phyloP scores from a whole-genome alignment of 495 filamentous ascomycete genomes.

The Elasticomyces elasticus region DNA sequence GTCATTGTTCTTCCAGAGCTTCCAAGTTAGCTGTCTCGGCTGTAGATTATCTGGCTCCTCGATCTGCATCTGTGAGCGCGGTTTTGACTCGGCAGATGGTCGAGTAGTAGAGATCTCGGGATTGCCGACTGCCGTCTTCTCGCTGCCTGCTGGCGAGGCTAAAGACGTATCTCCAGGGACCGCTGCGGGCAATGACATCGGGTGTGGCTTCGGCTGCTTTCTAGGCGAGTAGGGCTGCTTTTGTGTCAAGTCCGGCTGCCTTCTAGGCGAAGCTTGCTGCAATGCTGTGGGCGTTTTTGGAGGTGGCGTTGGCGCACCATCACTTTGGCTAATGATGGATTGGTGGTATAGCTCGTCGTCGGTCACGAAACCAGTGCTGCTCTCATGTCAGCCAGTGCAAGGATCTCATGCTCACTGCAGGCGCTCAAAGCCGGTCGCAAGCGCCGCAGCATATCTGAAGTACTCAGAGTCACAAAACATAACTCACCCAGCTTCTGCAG shows the following conservation, averaged over 20 bases:
- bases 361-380: slow-evolving; percentile 13
- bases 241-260: too few relatives aligned
- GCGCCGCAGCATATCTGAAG: too few relatives aligned
- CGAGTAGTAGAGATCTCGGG: slow-evolving; percentile 2
- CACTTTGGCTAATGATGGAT: slow-evolving; percentile 1
- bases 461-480: too few relatives aligned
- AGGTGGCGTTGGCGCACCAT: slow-evolving; percentile 6
- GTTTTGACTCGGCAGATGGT: slow-evolving; percentile 15
- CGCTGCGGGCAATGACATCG: slow-evolving; percentile 1
- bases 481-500: slow-evolving; percentile 6
- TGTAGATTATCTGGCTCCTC: slow-evolving; percentile 6
- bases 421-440: too few relatives aligned
- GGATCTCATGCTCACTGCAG: too few relatives aligned
- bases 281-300: slow-evolving; percentile 8
- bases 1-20: slow-evolving; percentile 25
- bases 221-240: too few relatives aligned
- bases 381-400: too few relatives aligned
- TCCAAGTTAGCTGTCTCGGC: slow-evolving; percentile 8
- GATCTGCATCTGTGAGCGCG: slow-evolving; percentile 16
- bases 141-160: slow-evolving; percentile 6
- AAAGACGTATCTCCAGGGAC: background rate
- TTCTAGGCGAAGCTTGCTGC: too few relatives aligned
- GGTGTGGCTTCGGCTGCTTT: background rate
- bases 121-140: background rate
- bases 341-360: slow-evolving; percentile 18